Percentiles rank a stretch among this genome's conserved stretches.
These are phyloP conservation scores for Lyophyllum atratum DNA, from an alignment of 768 basidiomycete genomes.

Conservation along the genomic window DNA sequence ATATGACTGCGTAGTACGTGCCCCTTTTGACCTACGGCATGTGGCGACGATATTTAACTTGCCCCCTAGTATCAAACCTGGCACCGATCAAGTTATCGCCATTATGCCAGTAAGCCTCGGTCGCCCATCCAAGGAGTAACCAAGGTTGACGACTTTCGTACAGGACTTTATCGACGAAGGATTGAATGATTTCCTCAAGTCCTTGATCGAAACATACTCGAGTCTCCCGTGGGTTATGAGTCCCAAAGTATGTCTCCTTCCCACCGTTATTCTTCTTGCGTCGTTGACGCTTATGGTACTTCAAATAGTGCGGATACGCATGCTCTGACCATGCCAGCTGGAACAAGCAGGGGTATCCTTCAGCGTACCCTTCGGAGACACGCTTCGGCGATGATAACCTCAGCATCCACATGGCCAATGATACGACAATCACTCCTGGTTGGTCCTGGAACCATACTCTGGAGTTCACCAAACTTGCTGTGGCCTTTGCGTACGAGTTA, in stretches of 20 bases:
- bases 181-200: constrained; percentile 43
- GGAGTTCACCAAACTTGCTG: constrained; percentile 54
- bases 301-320: constrained; percentile 50
- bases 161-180: constrained; percentile 32
- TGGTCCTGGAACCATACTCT: constrained; percentile 64
- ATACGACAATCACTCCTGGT: constrained; percentile 35
- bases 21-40: constrained; percentile 10
- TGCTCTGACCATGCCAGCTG: constrained; percentile 73
- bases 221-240: constrained; percentile 40
- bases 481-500: constrained; percentile 15
- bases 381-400: constrained; percentile 25
- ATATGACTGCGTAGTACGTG: constrained; percentile 41
- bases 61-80: constrained; percentile 42
- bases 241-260: constrained; percentile 35
- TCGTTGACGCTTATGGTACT: background rate
- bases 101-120: constrained; percentile 25
- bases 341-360: constrained; percentile 63
- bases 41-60: background rate
- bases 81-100: constrained; percentile 38
- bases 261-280: background rate
- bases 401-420: constrained; percentile 45
- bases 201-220: constrained; percentile 43
- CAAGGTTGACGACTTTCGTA: background rate
- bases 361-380: constrained; percentile 21
- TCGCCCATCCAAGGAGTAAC: background rate